A percentile compares a stretch with the other conserved stretches of the same genome.
phyloP scores from a whole-genome alignment of 345 rosid species.

The Reutealis trisperma region DNA sequence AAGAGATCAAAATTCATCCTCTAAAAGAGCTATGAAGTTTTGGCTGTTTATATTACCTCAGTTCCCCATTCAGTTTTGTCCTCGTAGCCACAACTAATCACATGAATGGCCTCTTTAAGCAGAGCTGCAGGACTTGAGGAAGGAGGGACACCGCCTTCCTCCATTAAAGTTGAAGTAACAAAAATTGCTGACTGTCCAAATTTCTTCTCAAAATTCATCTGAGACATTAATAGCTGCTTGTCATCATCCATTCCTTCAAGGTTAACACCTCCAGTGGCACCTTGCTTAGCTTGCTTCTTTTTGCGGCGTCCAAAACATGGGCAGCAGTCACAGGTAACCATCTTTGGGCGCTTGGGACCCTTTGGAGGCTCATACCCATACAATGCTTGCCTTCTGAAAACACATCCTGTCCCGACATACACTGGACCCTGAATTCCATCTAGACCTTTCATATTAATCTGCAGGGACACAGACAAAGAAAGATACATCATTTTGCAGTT shows the following conservation, averaged over 20 bases:
- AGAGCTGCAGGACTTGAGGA: constrained; percentile 95
- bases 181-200: constrained; percentile 92
- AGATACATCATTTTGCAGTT: neutral
- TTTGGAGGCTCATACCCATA: constrained; percentile 37
- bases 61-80: constrained; percentile 99
- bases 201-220: constrained; percentile 90
- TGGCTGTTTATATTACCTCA: constrained; percentile 57
- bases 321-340: constrained; percentile 95
- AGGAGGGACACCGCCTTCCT: constrained; percentile 94
- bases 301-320: constrained; percentile 90
- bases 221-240: constrained; percentile 81
- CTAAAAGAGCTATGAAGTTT: neutral
- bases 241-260: constrained; percentile 68
- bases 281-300: constrained; percentile 55
- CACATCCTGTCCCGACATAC: constrained; percentile 41
- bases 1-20: constrained; percentile 5
- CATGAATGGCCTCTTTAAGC: constrained; percentile 98
- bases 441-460: constrained; percentile 44
- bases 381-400: constrained; percentile 33
- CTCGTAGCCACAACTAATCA: constrained; percentile 93
- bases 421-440: constrained; percentile 41
- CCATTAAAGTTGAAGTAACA: constrained; percentile 93
- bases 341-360: constrained; percentile 73
- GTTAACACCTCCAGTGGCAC: constrained; percentile 45
- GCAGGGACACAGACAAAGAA: constrained; percentile 8